Percentiles rank a stretch among this genome's conserved stretches.
Conservation (phyloP, 1,284 basidiomycete species). For the Ustilago loliicola region DNA sequence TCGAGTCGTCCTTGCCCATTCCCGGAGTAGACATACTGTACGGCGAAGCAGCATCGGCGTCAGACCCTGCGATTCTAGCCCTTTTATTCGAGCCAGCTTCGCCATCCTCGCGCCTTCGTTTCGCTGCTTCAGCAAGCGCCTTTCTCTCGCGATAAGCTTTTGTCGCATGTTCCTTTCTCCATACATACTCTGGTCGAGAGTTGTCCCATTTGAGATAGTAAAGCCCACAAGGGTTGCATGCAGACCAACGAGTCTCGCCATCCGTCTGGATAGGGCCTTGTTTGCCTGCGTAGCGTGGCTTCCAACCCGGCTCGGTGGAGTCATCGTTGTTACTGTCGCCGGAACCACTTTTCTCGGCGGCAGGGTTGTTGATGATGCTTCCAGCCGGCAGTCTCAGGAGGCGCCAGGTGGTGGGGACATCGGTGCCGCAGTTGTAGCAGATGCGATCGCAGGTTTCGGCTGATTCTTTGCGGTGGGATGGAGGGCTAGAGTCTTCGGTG, state of each 20-base stretch:
- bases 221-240: conserved; percentile 67
- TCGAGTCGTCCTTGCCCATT: conserved; percentile 19
- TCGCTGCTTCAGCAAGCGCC: conserved; percentile 33
- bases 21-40: conserved; percentile 26
- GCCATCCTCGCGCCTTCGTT: conserved; percentile 21
- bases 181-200: conserved; percentile 58
- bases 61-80: conserved; percentile 20
- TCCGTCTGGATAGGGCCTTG: conserved; percentile 43
- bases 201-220: conserved; percentile 63
- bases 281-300: conserved; percentile 24
- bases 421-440: conserved; percentile 67
- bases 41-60: conserved; percentile 33
- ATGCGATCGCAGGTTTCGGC: conserved; percentile 25
- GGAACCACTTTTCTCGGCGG: conserved; percentile 36
- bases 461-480: conserved; percentile 27
- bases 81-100: conserved; percentile 28
- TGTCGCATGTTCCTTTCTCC: conserved; percentile 48
- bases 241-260: conserved; percentile 55
- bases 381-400: conserved; percentile 54
- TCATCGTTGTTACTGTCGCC: conserved; percentile 27
- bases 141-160: conserved; percentile 38
- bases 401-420: conserved; percentile 58
- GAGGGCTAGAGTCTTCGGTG: conserved; percentile 22
- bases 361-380: conserved; percentile 47
- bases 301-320: conserved; percentile 20